Evolutionary conservation across 2,329 filamentous ascomycete species (phyloP), one percentile per base, ranked within the genome.

Genomic region (Pseudocercospora fijiensis): DNA sequence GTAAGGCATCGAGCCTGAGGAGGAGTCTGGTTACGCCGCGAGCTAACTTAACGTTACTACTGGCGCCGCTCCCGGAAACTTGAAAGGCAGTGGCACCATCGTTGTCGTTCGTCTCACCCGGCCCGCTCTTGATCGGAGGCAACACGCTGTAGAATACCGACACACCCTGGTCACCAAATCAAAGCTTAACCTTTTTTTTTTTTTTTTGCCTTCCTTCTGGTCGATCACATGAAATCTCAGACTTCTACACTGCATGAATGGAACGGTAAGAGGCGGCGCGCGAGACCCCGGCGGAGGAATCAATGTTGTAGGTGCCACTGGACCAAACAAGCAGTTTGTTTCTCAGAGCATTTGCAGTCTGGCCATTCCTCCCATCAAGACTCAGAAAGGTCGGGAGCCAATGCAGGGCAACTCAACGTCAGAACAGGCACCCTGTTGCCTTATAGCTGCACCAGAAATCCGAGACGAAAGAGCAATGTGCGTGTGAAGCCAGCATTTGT

Each of bases 1-100:
- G 24, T 57, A 57, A 27, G 55, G 55, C 55, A 57, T 57, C 55
- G 49, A n/a, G n/a, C n/a, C n/a, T n/a, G n/a, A 53, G 49, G 11
- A 49, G 18, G 45, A 49, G 7, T 49, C 45, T 26, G 28, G 49
- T 53, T 16, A n/a, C n/a, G 49, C 49, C 13, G 2, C 49, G 16
- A 52, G n/a, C n/a, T n/a, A n/a, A n/a, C n/a, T n/a, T n/a, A n/a
- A n/a, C n/a, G n/a, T n/a, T n/a, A 52, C 49, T 52, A 28, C 20
- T 52, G 49, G 33, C 49, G 49, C 49, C 49, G 49, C 20, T 28
- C 49, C 49, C 49, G 49, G 16, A 28, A 52, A n/a, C n/a, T n/a
- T n/a, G n/a, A n/a, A n/a, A n/a, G n/a, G n/a, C n/a, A n/a, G n/a
- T n/a, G 49, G 13, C 27, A 52, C 24, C 24, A 26, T 30, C 9